Evolutionary conservation across 1,284 basidiomycete genomes (phyloP).

Genomic region (Pyrrhoderma lamaoense): DNA sequence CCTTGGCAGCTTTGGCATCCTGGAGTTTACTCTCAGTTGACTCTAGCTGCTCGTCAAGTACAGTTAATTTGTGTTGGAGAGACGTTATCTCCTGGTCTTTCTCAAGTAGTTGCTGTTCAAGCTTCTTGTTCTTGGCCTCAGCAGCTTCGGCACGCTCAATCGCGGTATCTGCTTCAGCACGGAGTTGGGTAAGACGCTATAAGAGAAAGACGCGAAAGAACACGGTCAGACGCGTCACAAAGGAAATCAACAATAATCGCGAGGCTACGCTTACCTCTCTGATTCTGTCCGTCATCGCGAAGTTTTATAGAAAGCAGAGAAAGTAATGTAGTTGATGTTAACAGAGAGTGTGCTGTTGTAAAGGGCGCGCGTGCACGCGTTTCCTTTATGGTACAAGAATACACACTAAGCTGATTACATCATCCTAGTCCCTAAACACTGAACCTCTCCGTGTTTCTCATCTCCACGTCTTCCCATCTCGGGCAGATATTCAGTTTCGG

Average conservation of each 20-base stretch:
- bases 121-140: slow-evolving; percentile 81
- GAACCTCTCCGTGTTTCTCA: neutral
- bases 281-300: slow-evolving; percentile 49
- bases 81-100: slow-evolving; percentile 89
- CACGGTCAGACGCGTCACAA: slow-evolving; percentile 7
- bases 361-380: neutral
- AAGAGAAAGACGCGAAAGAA: neutral
- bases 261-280: slow-evolving; percentile 46
- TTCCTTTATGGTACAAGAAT: neutral
- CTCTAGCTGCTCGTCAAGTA: slow-evolving; percentile 72
- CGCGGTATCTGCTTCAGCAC: slow-evolving; percentile 82
- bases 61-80: slow-evolving; percentile 67
- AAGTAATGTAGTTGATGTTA: no score
- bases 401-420: neutral
- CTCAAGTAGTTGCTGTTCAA: slow-evolving; percentile 73
- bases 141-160: slow-evolving; percentile 74
- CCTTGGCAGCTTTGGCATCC: slow-evolving; percentile 63
- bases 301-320: no score
- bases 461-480: no score
- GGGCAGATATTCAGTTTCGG: no score
- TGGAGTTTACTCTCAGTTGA: slow-evolving; percentile 68
- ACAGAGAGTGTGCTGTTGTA: neutral
- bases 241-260: neutral
- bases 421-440: neutral
- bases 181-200: slow-evolving; percentile 68